phyloP scores from a whole-genome alignment of 257 asterid species.

The Solanum etuberosum region DNA sequence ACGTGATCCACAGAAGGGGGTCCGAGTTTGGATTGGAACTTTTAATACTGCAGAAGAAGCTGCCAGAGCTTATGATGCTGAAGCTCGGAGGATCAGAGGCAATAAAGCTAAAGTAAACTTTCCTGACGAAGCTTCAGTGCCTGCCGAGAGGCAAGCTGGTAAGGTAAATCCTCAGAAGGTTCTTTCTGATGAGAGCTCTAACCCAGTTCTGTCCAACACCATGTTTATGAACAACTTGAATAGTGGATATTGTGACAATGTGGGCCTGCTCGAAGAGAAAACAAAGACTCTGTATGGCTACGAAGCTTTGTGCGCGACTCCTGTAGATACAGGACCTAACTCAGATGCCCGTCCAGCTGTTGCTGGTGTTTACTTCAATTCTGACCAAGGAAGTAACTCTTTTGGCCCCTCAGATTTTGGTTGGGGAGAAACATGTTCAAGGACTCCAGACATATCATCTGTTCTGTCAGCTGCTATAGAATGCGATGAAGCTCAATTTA shows the following conservation, averaged over 20 bases:
- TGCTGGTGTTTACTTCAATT: slow-evolving; percentile 37
- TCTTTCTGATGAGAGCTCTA: slow-evolving; percentile 7
- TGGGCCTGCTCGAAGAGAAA: slow-evolving; percentile 43
- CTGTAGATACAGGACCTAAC: slow-evolving; percentile 27
- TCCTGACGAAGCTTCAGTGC: slow-evolving; percentile 7
- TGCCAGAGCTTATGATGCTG: slow-evolving; percentile 22
- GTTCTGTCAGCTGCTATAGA: slow-evolving; percentile 44
- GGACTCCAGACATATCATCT: slow-evolving; percentile 71
- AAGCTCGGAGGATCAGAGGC: slow-evolving; percentile 20
- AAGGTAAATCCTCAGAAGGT: slow-evolving; percentile 24
- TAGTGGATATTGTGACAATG: slow-evolving; percentile 17
- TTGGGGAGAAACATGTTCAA: slow-evolving; percentile 57
- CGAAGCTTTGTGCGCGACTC: slow-evolving; percentile 14
- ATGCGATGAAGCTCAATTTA: slow-evolving; percentile 29
- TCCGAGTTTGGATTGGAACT: slow-evolving; percentile 25
- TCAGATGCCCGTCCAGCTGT: slow-evolving; percentile 28
- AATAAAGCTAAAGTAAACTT: slow-evolving; percentile 23
- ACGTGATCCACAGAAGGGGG: slow-evolving; percentile 17
- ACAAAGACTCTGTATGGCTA: slow-evolving; percentile 26
- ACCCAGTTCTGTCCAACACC: neutral
- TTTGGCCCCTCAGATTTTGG: slow-evolving; percentile 67
- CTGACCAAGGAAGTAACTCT: slow-evolving; percentile 79
- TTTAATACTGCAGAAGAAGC: slow-evolving; percentile 89
- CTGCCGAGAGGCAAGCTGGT: slow-evolving; percentile 25
- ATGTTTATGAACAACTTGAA: neutral